These are phyloP conservation scores for Lentinula sp. DNA, from an alignment of 768 basidiomycete genomes.

Conservation along the genomic window DNA sequence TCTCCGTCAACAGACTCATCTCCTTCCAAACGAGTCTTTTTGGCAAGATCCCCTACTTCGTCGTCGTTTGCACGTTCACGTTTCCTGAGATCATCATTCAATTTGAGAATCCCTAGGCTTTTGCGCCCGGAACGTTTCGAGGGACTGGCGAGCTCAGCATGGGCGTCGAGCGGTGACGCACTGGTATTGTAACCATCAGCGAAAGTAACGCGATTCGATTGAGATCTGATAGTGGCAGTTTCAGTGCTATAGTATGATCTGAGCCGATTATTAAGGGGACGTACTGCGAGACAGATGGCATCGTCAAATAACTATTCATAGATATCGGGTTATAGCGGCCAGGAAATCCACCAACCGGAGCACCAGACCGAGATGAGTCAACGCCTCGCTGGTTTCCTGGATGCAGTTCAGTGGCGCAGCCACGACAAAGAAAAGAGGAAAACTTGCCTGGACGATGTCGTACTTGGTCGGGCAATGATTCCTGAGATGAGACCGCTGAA, in stretches of 20 bases:
- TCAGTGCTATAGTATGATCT: not conserved
- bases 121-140: conserved; percentile 25
- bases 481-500: conserved; percentile 23
- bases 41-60: conserved; percentile 37
- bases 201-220: conserved; percentile 20
- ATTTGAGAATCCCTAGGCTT: conserved; percentile 17
- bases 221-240: not conserved
- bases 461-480: conserved; percentile 33
- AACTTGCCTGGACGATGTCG: conserved; percentile 41
- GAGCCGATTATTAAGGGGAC: not conserved
- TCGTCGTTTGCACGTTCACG: conserved; percentile 40
- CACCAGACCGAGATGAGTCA: conserved; percentile 14
- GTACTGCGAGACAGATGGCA: conserved; percentile 10
- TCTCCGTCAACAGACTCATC: conserved; percentile 42
- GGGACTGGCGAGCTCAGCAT: conserved; percentile 7
- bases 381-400: conserved; percentile 16
- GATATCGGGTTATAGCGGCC: conserved; percentile 17
- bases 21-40: conserved; percentile 49
- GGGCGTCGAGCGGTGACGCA: conserved; percentile 15
- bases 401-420: conserved; percentile 5
- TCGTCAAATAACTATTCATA: conserved; percentile 10
- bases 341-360: conserved; percentile 11
- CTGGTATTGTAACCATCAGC: conserved; percentile 32
- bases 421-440: conserved; percentile 9
- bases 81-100: conserved; percentile 19